Evolutionary conservation across 345 rosid species (phyloP).

Genomic region (Rhodamnia argentea): DNA sequence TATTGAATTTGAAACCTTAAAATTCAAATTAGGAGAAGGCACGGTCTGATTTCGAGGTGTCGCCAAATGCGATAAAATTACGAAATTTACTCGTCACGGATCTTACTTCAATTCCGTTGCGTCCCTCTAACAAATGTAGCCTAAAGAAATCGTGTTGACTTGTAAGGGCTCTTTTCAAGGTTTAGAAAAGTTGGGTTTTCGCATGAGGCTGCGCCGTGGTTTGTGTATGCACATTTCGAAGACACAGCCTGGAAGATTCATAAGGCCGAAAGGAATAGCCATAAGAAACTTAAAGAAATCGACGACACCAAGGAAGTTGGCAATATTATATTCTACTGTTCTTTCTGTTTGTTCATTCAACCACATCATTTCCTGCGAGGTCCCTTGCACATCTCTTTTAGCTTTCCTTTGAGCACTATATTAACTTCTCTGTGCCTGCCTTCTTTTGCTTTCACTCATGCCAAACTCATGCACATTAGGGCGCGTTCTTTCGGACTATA

Average conservation of each 20-base stretch:
- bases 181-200: neutral
- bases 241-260: neutral
- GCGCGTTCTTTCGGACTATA: neutral
- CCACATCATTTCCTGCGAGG: neutral
- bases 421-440: neutral
- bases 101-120: neutral
- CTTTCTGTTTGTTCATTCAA: neutral
- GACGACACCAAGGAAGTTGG: neutral
- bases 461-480: conserved; percentile 1
- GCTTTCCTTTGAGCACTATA: neutral
- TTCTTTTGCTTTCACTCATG: neutral
- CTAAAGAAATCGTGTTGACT: neutral
- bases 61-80: neutral
- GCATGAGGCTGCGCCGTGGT: neutral
- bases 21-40: neutral
- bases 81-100: neutral
- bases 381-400: neutral
- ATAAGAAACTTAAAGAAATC: neutral
- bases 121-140: neutral
- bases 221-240: neutral
- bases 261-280: neutral
- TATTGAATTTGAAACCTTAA: neutral
- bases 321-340: neutral
- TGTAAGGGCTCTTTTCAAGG: neutral
- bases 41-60: neutral